phyloP scores from a whole-genome alignment of 2,329 filamentous ascomycete species.

The Coleophoma eucalyptorum region DNA sequence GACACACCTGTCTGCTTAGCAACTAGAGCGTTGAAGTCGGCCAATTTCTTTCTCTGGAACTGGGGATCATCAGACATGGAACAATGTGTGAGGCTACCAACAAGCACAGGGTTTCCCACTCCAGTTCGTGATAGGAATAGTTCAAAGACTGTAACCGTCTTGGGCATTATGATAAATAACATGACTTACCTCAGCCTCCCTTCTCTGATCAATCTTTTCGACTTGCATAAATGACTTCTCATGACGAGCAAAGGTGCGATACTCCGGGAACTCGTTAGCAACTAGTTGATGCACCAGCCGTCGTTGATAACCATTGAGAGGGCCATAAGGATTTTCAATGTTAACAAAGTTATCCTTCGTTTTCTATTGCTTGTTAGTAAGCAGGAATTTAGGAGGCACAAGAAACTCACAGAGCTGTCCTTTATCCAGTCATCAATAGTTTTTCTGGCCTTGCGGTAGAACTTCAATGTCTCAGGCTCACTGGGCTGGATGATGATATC shows the following conservation, averaged over 20 bases:
- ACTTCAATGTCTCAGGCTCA: constrained; percentile 18
- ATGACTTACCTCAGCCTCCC: constrained; percentile 19
- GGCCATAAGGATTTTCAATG: constrained; percentile 32
- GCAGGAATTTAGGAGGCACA: background rate
- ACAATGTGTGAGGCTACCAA: background rate
- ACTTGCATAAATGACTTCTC: constrained; percentile 26
- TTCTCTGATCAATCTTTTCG: constrained; percentile 16
- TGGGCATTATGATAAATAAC: background rate
- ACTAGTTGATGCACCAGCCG: constrained; percentile 63
- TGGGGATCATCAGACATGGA: background rate
- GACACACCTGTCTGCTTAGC: constrained; percentile 21
- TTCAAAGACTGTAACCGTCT: background rate
- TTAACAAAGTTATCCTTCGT: constrained; percentile 36
- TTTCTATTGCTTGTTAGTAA: constrained; percentile 4
- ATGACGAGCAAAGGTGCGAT: constrained; percentile 16
- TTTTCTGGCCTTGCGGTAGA: constrained; percentile 17
- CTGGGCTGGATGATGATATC: constrained; percentile 17
- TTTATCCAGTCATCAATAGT: constrained; percentile 21
- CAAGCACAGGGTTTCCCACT: background rate
- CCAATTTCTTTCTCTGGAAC: constrained; percentile 11
- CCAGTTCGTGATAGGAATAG: background rate
- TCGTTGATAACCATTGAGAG: constrained; percentile 57
- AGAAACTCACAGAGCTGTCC: background rate
- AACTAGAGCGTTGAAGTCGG: constrained; percentile 12
- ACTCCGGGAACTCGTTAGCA: constrained; percentile 50